phyloP scores from a whole-genome alignment of 768 basidiomycete genomes.

The Albatrellus ellisii region DNA sequence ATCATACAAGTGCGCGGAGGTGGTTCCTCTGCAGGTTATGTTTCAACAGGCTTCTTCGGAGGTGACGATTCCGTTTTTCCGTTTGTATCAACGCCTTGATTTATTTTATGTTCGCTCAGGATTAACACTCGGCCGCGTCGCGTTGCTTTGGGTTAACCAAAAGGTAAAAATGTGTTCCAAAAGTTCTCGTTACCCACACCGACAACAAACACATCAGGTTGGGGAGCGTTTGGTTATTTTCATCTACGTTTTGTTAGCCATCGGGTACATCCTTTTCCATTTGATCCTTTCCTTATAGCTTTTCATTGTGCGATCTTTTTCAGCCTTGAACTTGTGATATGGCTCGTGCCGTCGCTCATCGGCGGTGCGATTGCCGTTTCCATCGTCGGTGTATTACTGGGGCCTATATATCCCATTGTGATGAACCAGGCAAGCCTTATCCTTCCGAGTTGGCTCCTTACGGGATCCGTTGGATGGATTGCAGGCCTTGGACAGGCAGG shows the following conservation, averaged over 20 bases:
- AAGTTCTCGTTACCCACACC: no score
- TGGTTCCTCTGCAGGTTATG: conserved; percentile 33
- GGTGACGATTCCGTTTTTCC: neutral
- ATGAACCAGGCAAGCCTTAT: conserved; percentile 27
- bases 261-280: conserved; percentile 17
- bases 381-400: conserved; percentile 37
- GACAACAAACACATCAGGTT: conserved; percentile 16
- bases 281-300: neutral
- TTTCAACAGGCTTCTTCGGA: conserved; percentile 35
- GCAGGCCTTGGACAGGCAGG: conserved; percentile 37
- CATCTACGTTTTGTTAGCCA: conserved; percentile 21
- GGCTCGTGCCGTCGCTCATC: conserved; percentile 39
- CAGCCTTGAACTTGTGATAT: conserved; percentile 39
- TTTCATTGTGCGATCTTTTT: conserved; percentile 9
- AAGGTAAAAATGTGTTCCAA: conserved; percentile 6
- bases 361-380: conserved; percentile 38
- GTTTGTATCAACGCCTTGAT: neutral
- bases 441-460: conserved; percentile 29
- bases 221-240: conserved; percentile 24
- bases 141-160: conserved; percentile 35
- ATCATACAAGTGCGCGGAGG: conserved; percentile 30
- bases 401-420: conserved; percentile 30
- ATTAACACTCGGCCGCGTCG: conserved; percentile 37
- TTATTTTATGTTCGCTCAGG: conserved; percentile 10
- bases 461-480: conserved; percentile 32